Evolutionary conservation across 768 basidiomycete species (phyloP).

Genomic region (Fibroporia radiculosa): DNA sequence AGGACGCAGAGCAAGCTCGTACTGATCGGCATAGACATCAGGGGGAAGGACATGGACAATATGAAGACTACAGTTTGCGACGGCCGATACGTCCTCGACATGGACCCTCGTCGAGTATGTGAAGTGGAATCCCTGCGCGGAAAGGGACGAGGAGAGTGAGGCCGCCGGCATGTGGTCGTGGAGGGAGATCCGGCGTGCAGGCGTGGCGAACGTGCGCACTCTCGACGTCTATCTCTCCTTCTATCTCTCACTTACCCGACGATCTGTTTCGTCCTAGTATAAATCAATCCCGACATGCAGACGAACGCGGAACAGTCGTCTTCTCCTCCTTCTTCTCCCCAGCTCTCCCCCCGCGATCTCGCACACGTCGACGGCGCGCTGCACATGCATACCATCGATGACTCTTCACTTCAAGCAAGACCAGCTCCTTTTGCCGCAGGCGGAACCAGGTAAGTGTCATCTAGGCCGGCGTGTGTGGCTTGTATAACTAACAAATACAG

Average conservation of each 20-base stretch:
- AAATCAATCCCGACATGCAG: too few species aligned
- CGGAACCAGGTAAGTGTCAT: conserved; percentile 54
- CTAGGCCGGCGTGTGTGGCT: not conserved
- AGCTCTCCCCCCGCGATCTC: conserved; percentile 36
- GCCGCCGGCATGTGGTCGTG: not conserved
- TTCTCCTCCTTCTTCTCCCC: conserved; percentile 6
- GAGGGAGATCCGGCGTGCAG: not conserved
- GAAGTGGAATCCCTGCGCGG: conserved; percentile 20
- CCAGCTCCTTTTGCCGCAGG: conserved; percentile 66
- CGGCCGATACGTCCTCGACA: not conserved
- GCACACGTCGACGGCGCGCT: conserved; percentile 44
- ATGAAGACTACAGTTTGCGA: conserved; percentile 21
- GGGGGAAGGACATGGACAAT: conserved; percentile 30
- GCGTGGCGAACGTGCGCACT: not conserved
- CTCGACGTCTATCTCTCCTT: not conserved
- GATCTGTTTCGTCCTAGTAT: too few species aligned
- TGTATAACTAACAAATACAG: conserved; percentile 27
- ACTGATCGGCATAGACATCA: conserved; percentile 35
- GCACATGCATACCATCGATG: conserved; percentile 24
- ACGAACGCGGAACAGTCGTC: too few species aligned
- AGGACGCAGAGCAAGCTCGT: conserved; percentile 30
- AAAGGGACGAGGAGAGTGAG: conserved; percentile 14
- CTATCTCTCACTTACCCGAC: not conserved
- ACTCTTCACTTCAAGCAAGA: conserved; percentile 11
- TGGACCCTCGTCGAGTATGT: conserved; percentile 11